Evolutionary conservation across 2,329 filamentous ascomycete species (phyloP), one percentile per base, ranked within the genome.

Genomic region (Blastomyces parvus): DNA sequence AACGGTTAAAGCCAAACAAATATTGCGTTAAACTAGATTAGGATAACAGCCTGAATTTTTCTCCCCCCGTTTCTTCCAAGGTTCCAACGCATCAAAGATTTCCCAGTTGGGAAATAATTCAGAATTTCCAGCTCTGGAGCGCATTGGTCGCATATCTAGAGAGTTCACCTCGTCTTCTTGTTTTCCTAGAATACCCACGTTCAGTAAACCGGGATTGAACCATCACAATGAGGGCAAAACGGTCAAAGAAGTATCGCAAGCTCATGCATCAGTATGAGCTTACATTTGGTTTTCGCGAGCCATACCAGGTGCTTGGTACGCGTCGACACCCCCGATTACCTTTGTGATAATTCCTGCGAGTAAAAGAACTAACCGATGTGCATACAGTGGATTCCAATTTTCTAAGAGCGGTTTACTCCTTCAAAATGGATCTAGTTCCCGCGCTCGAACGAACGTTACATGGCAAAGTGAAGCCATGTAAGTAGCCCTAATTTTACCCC

Each of bases 221-320:
- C n/a, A 22, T 68, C 75, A 83, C 70, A 59, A 89, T 88, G 84
- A 82, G 85, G 71, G 86, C 86, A 62, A 90, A 89, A 77, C 81
- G 85, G 65, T 82, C 81, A 52, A 88, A 89, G 77, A 86, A 88
- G 70, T 91, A 91, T 75, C 85, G 87, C 73, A 97, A 97, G 86
- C 86, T 97, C 72, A 95, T 99, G 87, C 88, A 91, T 77, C 88
- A 93, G 73, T 96, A 92, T 83, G 86, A 87, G 73, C 83, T 93
- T 75, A 87, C 86, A 65, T 97, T 96, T 74, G 88, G 89, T 65
- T 97, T 97, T 76, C 90, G 92, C 69, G 89, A 94, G 78, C 91
- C 94, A 13, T 97, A 97, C 78, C 94, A 97, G 79, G 88, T 96
- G 60, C 80, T 96, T 53, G 81, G 86, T 88, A 79, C 64, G 79